Percentiles rank a stretch among this genome's conserved stretches.
These are phyloP conservation scores for Mycena sp. DNA, from an alignment of 1,284 basidiomycete genomes.

Conservation along the genomic window DNA sequence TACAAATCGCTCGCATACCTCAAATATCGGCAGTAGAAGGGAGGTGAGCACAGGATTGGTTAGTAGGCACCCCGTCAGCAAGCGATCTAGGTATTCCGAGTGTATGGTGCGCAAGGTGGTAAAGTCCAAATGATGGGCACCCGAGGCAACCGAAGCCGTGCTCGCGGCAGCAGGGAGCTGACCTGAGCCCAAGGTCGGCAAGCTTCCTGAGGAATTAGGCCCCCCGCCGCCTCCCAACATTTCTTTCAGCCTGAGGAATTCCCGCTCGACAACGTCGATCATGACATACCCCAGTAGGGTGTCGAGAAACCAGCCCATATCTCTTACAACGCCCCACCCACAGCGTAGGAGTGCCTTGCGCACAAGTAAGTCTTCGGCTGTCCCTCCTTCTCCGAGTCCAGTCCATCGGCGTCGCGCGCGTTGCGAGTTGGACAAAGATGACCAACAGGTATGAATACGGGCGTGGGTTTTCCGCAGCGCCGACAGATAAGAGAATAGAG, in stretches of 20 bases:
- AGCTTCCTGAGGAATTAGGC: constrained; percentile 36
- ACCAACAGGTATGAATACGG: constrained; percentile 85
- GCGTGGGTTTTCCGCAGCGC: constrained; percentile 87
- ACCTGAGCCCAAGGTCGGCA: constrained; percentile 30
- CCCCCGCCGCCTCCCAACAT: constrained; percentile 54
- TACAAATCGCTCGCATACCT: constrained; percentile 86
- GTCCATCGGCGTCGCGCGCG: constrained; percentile 86
- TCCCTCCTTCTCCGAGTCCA: constrained; percentile 88
- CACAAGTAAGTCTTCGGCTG: constrained; percentile 71
- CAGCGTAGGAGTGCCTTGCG: constrained; percentile 76
- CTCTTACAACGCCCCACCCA: constrained; percentile 87
- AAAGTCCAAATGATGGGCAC: constrained; percentile 73
- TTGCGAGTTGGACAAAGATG: constrained; percentile 84
- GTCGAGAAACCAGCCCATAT: constrained; percentile 94
- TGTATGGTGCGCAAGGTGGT: constrained; percentile 86
- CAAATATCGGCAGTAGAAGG: constrained; percentile 79
- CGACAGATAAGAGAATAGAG: constrained; percentile 85
- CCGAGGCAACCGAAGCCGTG: constrained; percentile 36
- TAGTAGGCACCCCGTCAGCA: constrained; percentile 85
- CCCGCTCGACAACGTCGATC: constrained; percentile 90
- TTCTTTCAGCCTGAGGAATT: constrained; percentile 77
- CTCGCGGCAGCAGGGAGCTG: constrained; percentile 35
- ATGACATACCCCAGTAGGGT: constrained; percentile 85
- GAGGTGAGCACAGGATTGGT: constrained; percentile 73
- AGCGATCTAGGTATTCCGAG: constrained; percentile 81